Conservation (phyloP, 805 yeast species). For the Sugiyamaella mastotermitis region DNA sequence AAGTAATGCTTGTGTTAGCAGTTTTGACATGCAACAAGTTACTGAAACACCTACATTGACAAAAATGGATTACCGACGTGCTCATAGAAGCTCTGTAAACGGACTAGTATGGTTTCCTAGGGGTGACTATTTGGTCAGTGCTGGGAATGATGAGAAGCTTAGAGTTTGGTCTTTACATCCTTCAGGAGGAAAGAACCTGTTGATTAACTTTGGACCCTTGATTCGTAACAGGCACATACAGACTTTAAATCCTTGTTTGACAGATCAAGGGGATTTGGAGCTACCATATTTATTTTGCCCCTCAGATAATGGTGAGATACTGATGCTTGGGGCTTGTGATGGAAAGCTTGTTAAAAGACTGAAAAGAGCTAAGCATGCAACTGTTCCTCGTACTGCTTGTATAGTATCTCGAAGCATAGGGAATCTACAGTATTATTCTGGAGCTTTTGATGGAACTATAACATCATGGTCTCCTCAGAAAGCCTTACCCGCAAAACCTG, state of each 20-base stretch:
- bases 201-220: conserved; percentile 72
- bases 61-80: conserved; percentile 35
- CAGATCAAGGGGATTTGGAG: conserved; percentile 47
- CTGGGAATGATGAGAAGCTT: conserved; percentile 77
- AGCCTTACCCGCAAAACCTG: too few relatives aligned
- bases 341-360: conserved; percentile 60
- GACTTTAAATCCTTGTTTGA: conserved; percentile 48
- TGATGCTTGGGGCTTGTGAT: conserved; percentile 50
- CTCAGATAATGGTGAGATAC: conserved; percentile 67
- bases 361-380: conserved; percentile 36
- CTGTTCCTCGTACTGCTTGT: conserved; percentile 43
- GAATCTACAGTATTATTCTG: conserved; percentile 46
- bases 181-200: conserved; percentile 47
- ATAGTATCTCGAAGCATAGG: conserved; percentile 44
- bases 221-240: conserved; percentile 60
- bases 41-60: conserved; percentile 25
- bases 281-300: conserved; percentile 61
- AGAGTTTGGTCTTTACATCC: conserved; percentile 69
- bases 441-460: conserved; percentile 64
- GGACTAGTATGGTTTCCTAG: conserved; percentile 68
- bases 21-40: conserved; percentile 53
- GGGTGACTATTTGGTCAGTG: conserved; percentile 57
- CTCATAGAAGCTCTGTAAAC: conserved; percentile 75
- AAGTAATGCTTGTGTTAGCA: conserved; percentile 55
- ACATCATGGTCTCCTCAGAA: conserved; percentile 42